phyloP scores from a whole-genome alignment of 2,329 filamentous ascomycete genomes.

The Aspergillus sp. region DNA sequence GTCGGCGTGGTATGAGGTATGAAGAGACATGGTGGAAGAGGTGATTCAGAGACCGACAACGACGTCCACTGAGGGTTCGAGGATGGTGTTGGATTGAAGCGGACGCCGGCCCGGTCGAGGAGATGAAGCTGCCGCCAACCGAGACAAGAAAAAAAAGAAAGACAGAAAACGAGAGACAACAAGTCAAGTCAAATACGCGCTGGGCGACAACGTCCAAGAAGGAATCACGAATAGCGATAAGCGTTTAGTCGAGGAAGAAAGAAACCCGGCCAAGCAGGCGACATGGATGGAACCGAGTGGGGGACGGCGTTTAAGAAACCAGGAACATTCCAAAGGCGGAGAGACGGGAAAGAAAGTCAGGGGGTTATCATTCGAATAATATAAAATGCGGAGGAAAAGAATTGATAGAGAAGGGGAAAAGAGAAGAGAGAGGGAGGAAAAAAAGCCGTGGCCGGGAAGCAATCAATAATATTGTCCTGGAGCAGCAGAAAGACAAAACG shows the following conservation, averaged over 20 bases:
- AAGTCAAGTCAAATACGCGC: neutral
- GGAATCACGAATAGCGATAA: no score
- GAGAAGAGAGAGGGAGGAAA: neutral
- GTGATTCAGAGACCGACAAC: conserved; percentile 4
- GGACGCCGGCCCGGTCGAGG: conserved; percentile 1
- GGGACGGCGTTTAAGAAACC: neutral
- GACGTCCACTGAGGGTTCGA: conserved; percentile 6
- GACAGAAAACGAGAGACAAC: neutral
- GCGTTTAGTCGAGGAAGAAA: neutral
- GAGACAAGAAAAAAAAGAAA: neutral
- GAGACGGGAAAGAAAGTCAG: no score
- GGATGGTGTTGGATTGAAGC: neutral
- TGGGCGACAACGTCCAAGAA: neutral
- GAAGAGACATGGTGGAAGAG: conserved; percentile 35
- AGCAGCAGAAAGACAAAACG: neutral
- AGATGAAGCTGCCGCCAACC: neutral
- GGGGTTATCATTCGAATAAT: no score
- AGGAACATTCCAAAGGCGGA: no score
- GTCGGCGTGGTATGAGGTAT: conserved; percentile 55
- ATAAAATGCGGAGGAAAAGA: no score
- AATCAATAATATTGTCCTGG: no score
- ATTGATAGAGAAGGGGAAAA: neutral
- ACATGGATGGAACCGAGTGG: conserved; percentile 9
- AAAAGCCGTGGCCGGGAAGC: neutral
- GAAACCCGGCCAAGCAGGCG: conserved; percentile 4